Evolutionary conservation across 345 rosid genomes (phyloP), one percentile per base, ranked within the genome.

Genomic region (Melaleuca quinquenervia): DNA sequence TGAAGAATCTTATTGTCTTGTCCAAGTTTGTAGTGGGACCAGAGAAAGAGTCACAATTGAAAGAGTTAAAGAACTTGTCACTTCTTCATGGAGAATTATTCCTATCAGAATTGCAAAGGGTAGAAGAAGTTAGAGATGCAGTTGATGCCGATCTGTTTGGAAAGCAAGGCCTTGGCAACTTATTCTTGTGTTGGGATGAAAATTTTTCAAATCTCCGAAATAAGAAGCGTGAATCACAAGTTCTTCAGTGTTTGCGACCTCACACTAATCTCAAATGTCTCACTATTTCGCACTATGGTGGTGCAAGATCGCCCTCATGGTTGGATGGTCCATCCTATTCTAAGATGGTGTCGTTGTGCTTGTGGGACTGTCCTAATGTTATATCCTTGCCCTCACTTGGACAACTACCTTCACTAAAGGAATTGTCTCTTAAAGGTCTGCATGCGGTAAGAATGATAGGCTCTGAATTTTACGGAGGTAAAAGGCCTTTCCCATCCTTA

Each of bases 221-320:
- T 62, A 41, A 1, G 9, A 62, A 62, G 41, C 0, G 1, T 0
- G 41, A 14, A 14, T 7, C 11, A 6, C 6, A 1, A 4, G 75
- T 62, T 20, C 75, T 62, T 27, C 5, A 3, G 10, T 62, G 9
- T 62, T 4, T 27, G 21, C 41, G 0, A 27, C 75, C 75, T 62
- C 75, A 3, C 41, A 62, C 20, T 27, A 3, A 27, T 62, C 4
- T 62, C 14, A 20, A 27, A 27, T 27, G 29, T 27, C 41, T 62
- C 41, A 62, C 21, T 14, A 27, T 62, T 8, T 62, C 18, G 75
- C 3, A 27, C 10, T 62, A 27, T 3, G 41, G 75, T 3, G 41
- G 75, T 62, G 75, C 21, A 7, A 7, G 3, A 3, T 62, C 27
- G 8, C 21, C 41, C 2, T 62, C 75, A 12, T 62, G 75, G 75